A percentile compares a stretch with the other conserved stretches of the same genome.
Conservation (phyloP, 1,139 yeast species). For the Spencermartinsiella ligniputridi region DNA sequence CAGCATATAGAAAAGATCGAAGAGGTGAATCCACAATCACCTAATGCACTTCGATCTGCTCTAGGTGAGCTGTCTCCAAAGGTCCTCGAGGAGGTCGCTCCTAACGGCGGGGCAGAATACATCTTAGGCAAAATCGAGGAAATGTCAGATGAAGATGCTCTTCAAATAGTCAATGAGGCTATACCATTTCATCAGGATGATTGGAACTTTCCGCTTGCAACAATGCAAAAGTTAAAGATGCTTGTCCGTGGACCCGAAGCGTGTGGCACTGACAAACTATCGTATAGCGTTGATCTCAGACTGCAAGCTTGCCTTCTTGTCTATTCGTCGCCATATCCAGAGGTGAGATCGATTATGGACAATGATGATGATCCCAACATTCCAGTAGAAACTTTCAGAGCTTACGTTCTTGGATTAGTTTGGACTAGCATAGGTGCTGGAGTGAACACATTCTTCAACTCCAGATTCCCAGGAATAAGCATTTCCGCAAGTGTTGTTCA, state of each 20-base stretch:
- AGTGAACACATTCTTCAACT: slow-evolving; percentile 52
- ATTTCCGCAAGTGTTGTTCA: slow-evolving; percentile 48
- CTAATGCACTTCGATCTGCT: neutral
- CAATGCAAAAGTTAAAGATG: slow-evolving; percentile 14
- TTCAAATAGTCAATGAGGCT: slow-evolving; percentile 39
- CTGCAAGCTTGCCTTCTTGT: slow-evolving; percentile 41
- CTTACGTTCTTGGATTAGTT: slow-evolving; percentile 48
- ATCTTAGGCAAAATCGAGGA: slow-evolving; percentile 39
- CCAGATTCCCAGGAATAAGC: slow-evolving; percentile 48
- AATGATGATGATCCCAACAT: slow-evolving; percentile 41
- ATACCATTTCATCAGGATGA: slow-evolving; percentile 43
- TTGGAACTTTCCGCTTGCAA: slow-evolving; percentile 43
- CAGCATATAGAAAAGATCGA: neutral
- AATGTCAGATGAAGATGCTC: slow-evolving; percentile 40
- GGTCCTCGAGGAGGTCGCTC: neutral
- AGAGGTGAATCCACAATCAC: neutral
- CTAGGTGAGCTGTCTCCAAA: neutral
- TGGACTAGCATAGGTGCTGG: slow-evolving; percentile 56
- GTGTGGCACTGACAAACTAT: slow-evolving; percentile 35
- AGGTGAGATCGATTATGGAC: slow-evolving; percentile 45
- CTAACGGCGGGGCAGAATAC: slow-evolving; percentile 21
- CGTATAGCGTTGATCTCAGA: slow-evolving; percentile 21
- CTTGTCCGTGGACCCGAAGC: slow-evolving; percentile 17
- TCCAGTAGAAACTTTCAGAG: slow-evolving; percentile 52
- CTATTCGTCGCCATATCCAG: slow-evolving; percentile 48